These are phyloP conservation scores for Coniferiporia weirii DNA, from an alignment of 1,284 basidiomycete species.

Conservation along the genomic window DNA sequence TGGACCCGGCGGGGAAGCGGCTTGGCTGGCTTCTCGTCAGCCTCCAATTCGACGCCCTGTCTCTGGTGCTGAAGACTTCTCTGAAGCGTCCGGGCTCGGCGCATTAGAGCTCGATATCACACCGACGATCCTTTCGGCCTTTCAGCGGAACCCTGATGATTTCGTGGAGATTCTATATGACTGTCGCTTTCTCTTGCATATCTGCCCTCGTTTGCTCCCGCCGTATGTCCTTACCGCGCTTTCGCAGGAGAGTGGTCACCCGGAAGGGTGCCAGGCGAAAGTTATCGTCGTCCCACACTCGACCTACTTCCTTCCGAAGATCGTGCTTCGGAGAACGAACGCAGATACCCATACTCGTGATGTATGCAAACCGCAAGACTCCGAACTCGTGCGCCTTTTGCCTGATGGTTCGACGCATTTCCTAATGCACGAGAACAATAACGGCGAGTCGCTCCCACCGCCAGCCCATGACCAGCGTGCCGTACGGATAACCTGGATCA, in stretches of 20 bases:
- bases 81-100: background rate
- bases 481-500: slow-evolving; percentile 14
- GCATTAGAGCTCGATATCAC: slow-evolving; percentile 17
- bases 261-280: background rate
- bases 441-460: background rate
- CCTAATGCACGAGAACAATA: slow-evolving; percentile 16
- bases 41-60: slow-evolving; percentile 16
- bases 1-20: slow-evolving; percentile 3
- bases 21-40: slow-evolving; percentile 24
- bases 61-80: background rate
- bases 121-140: background rate
- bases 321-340: slow-evolving; percentile 10
- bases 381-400: slow-evolving; percentile 12
- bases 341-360: background rate
- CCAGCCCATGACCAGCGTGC: background rate
- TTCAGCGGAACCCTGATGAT: background rate
- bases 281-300: slow-evolving; percentile 13
- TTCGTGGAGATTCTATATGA: slow-evolving; percentile 20
- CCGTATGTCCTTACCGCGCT: slow-evolving; percentile 2
- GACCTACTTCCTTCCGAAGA: slow-evolving; percentile 13
- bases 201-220: slow-evolving; percentile 8
- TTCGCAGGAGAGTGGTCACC: background rate
- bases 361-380: background rate
- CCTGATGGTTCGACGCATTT: slow-evolving; percentile 12
- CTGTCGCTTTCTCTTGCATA: slow-evolving; percentile 21